Evolutionary conservation across 1,139 yeast species (phyloP).

Genomic region (Hanseniaspora uvarum): DNA sequence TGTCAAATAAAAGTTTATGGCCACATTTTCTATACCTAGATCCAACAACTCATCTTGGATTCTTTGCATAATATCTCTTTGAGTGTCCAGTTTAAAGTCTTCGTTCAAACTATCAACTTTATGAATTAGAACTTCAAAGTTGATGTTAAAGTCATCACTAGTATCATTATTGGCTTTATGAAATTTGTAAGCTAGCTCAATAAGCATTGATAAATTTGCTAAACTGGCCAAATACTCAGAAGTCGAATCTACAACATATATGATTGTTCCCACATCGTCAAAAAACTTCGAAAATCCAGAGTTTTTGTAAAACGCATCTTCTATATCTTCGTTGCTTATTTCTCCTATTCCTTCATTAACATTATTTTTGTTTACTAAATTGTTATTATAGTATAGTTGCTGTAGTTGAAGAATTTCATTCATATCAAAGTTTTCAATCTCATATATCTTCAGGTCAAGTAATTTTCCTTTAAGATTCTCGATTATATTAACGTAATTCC

Average conservation of each 20-base stretch:
- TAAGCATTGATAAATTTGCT: constrained; percentile 77
- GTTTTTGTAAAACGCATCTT: constrained; percentile 11
- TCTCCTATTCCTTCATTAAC: background rate
- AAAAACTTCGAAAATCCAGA: constrained; percentile 91
- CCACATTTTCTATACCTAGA: constrained; percentile 82
- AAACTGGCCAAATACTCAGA: constrained; percentile 90
- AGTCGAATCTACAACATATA: constrained; percentile 88
- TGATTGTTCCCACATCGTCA: constrained; percentile 86
- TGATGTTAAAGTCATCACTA: constrained; percentile 15
- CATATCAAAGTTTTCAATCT: constrained; percentile 34
- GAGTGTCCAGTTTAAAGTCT: constrained; percentile 88
- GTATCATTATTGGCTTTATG: constrained; percentile 70
- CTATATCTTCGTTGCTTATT: background rate
- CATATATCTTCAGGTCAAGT: constrained; percentile 86
- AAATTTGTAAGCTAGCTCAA: constrained; percentile 76
- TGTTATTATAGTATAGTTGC: constrained; percentile 12
- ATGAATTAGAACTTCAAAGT: constrained; percentile 71
- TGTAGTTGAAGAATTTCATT: constrained; percentile 13
- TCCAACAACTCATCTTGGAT: constrained; percentile 88
- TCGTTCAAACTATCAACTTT: constrained; percentile 92
- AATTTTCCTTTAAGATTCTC: constrained; percentile 84
- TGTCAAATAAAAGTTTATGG: constrained; percentile 81
- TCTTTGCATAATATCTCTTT: constrained; percentile 90
- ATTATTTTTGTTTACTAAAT: background rate
- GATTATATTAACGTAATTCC: constrained; percentile 37